Conservation (phyloP, 345 rosid species). For the Rhizophora apiculata region DNA sequence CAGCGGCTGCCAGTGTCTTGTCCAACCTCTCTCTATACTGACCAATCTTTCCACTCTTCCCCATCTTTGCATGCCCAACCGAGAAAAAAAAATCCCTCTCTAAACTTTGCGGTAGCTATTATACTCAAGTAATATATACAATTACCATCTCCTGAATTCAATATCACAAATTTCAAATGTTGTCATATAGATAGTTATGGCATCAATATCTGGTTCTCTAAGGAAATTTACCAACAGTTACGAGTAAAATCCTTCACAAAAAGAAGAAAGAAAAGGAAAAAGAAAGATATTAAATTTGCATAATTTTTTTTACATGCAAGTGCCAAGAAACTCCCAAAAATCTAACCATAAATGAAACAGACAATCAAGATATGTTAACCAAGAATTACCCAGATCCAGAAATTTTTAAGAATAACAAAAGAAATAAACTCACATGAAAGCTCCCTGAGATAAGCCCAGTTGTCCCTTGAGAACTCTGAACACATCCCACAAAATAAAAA, state of each 20-base stretch:
- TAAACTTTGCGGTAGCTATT: not conserved
- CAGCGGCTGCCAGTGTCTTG: conserved; percentile 64
- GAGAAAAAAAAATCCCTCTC: not conserved
- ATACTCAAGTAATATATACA: not conserved
- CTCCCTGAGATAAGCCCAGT: not conserved
- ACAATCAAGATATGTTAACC: not conserved
- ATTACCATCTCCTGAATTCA: conserved; percentile 4
- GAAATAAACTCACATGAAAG: conserved; percentile 7
- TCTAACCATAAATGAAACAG: not conserved
- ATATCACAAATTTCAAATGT: not conserved
- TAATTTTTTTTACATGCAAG: not conserved
- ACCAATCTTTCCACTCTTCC: conserved; percentile 41
- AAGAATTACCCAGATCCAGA: not conserved
- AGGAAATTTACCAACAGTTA: not conserved
- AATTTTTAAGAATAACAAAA: not conserved
- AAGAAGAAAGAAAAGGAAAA: not conserved
- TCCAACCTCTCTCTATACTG: conserved; percentile 76
- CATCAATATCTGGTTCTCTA: not conserved
- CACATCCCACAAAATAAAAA: not conserved
- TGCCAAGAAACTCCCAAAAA: not conserved
- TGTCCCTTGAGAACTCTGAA: conserved; percentile 3
- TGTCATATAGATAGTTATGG: not conserved
- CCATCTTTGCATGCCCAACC: conserved; percentile 46
- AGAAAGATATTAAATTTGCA: too few species aligned
- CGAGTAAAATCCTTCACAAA: not conserved